Evolutionary conservation across 768 basidiomycete species (phyloP).

Genomic region (Pulveroboletus sp.): DNA sequence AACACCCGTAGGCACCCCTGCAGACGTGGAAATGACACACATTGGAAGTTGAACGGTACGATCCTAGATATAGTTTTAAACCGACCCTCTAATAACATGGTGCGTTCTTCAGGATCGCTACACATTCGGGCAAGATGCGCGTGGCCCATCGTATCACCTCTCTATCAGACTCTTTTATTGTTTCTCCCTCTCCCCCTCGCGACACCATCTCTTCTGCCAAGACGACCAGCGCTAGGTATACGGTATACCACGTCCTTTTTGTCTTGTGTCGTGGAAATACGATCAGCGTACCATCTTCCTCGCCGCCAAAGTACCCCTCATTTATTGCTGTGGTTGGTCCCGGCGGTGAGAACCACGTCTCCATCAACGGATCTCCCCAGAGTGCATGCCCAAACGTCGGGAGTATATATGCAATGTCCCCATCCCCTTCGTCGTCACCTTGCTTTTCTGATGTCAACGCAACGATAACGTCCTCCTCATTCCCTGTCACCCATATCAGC

Average conservation of each 20-base stretch:
- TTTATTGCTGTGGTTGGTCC: slow-evolving; percentile 48
- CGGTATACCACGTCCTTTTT: slow-evolving; percentile 73
- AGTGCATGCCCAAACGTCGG: slow-evolving; percentile 52
- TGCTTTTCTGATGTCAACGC: slow-evolving; percentile 26
- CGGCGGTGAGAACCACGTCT: slow-evolving; percentile 55
- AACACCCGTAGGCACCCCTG: slow-evolving; percentile 20
- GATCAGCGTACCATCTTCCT: slow-evolving; percentile 49
- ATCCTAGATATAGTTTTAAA: neutral
- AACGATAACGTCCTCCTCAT: slow-evolving; percentile 57
- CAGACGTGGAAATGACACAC: slow-evolving; percentile 22
- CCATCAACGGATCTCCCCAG: slow-evolving; percentile 78
- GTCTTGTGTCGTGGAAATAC: slow-evolving; percentile 67
- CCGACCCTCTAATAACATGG: slow-evolving; percentile 25
- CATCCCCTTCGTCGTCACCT: neutral
- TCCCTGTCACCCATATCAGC: slow-evolving; percentile 61
- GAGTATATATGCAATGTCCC: slow-evolving; percentile 32
- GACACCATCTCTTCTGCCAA: slow-evolving; percentile 40
- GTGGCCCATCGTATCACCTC: slow-evolving; percentile 40
- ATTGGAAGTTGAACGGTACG: slow-evolving; percentile 5
- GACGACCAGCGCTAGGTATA: slow-evolving; percentile 57
- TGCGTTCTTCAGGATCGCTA: slow-evolving; percentile 44
- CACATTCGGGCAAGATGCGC: slow-evolving; percentile 37
- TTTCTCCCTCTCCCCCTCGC: slow-evolving; percentile 13
- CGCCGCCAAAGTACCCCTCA: slow-evolving; percentile 53
- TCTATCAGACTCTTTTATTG: slow-evolving; percentile 15